Evolutionary conservation across 2,329 filamentous ascomycete species (phyloP), one percentile per base, ranked within the genome.

Genomic region (Aspergillus luchuensis): DNA sequence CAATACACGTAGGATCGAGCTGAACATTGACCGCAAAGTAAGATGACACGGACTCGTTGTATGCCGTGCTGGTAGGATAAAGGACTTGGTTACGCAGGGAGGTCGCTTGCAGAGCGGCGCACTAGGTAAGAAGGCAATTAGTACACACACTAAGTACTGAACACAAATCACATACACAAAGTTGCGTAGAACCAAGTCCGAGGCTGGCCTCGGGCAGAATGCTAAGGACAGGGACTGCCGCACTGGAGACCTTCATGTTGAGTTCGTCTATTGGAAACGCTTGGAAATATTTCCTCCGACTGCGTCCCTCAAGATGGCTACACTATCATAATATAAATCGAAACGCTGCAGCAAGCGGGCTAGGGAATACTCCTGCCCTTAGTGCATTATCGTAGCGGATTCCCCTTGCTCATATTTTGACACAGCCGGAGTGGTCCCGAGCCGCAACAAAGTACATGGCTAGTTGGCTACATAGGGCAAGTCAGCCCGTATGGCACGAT

Each of bases 11-110:
- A 2, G 67, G 71, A 13, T 63, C 50, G 5, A 71, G 64, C 41
- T 63, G 64, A 4, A 58, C 65, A 43, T 71, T 70, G n/a, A 62
- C 50, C n/a, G 67, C 63, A 56, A 65, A 72, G 53, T 70, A 71
- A 5, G 64, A 67, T 1, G 28, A 41, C 3, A 67, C 58, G 15
- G 67, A 71, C 8, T 50, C 21, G n/a, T 62, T 54, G 48, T 69
- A 72, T n/a, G 58, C 62, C 4, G 48, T 21, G 13, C 45, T 50
- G 41, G 50, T 43, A 28, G 68, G 67, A 21, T 66, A 65, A 19
- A 65, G 19, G n/a, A 68, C 66, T 36, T 68, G 66, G 36, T 66
- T n/a, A 13, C 57, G 41, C 23, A 64, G 11, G 15, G 38, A 15
- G 33, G 57, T 64, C 2, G 33, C 21, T 15, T 47, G 33, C 21